Evolutionary conservation across 2,329 filamentous ascomycete genomes (phyloP).

Genomic region (Ophiostoma montium): DNA sequence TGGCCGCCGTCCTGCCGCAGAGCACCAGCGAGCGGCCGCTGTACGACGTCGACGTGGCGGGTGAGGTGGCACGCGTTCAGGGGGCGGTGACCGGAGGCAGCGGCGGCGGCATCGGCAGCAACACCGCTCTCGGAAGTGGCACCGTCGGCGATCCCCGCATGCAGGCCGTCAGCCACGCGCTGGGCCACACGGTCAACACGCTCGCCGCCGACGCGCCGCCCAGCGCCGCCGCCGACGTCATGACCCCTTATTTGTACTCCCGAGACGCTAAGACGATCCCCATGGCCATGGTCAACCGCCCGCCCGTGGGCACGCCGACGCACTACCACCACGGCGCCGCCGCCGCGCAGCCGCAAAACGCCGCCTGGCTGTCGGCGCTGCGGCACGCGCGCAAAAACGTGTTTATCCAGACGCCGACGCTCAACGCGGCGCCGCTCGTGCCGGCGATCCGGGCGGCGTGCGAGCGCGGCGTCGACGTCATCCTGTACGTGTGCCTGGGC

Average conservation of each 20-base stretch:
- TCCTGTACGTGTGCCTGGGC: conserved; percentile 59
- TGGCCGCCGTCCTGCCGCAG: conserved; percentile 27
- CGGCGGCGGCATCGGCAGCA: conserved; percentile 14
- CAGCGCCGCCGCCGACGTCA: conserved; percentile 34
- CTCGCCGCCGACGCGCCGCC: conserved; percentile 40
- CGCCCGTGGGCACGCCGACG: conserved; percentile 50
- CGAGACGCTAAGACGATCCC: conserved; percentile 47
- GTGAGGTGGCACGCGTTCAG: conserved; percentile 49
- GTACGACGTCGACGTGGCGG: conserved; percentile 47
- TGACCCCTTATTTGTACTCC: conserved; percentile 51
- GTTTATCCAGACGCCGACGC: conserved; percentile 68
- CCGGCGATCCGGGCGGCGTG: conserved; percentile 49
- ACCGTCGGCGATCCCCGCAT: conserved; percentile 37
- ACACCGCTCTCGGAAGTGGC: no score
- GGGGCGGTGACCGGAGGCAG: conserved; percentile 31
- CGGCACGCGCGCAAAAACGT: conserved; percentile 47
- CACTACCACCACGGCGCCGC: no score
- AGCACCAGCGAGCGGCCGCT: conserved; percentile 45
- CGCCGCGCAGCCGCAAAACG: conserved; percentile 57
- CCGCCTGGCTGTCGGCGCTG: conserved; percentile 56
- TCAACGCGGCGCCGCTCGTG: conserved; percentile 57
- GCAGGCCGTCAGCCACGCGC: conserved; percentile 46
- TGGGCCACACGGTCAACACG: conserved; percentile 47
- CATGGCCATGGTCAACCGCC: conserved; percentile 57
- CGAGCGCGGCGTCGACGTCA: conserved; percentile 52